Evolutionary conservation across 345 rosid species (phyloP).

Genomic region (Anacardium occidentale): DNA sequence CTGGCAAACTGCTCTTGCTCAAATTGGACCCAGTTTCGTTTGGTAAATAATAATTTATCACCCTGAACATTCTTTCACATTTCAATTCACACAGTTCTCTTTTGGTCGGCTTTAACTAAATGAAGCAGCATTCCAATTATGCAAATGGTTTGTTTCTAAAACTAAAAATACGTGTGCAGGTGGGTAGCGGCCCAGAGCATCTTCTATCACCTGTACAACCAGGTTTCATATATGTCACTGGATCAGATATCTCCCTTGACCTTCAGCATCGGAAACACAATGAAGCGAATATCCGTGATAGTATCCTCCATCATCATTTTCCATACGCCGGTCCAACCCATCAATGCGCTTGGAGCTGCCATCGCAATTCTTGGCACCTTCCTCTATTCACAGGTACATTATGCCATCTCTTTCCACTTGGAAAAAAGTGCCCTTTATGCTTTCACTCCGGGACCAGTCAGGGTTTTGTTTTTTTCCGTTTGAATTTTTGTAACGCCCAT

Average conservation of each 20-base stretch:
- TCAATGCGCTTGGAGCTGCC: slow-evolving; percentile 80
- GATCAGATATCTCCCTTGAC: slow-evolving; percentile 78
- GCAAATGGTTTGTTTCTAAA: background rate
- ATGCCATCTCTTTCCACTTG: slow-evolving; percentile 7
- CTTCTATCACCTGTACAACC: slow-evolving; percentile 79
- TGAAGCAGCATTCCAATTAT: background rate
- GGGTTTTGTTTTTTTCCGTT: background rate
- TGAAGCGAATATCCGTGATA: slow-evolving; percentile 81
- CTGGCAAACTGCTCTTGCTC: slow-evolving; percentile 70
- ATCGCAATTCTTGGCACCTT: slow-evolving; percentile 77
- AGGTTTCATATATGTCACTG: slow-evolving; percentile 83
- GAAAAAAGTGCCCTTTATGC: background rate
- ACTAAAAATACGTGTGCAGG: slow-evolving; percentile 40
- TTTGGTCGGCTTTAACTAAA: background rate
- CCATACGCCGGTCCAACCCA: slow-evolving; percentile 60
- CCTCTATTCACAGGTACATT: slow-evolving; percentile 69
- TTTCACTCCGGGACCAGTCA: slow-evolving; percentile 20
- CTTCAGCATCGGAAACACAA: slow-evolving; percentile 75
- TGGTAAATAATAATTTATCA: slow-evolving; percentile 44
- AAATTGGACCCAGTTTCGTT: slow-evolving; percentile 79
- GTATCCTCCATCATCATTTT: slow-evolving; percentile 79
- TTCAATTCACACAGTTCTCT: background rate
- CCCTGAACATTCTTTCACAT: background rate
- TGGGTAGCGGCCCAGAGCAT: slow-evolving; percentile 83
- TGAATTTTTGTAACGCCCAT: slow-evolving; percentile 9